phyloP scores from a whole-genome alignment of 1,284 basidiomycete species.

The Leccinum subfulvum region DNA sequence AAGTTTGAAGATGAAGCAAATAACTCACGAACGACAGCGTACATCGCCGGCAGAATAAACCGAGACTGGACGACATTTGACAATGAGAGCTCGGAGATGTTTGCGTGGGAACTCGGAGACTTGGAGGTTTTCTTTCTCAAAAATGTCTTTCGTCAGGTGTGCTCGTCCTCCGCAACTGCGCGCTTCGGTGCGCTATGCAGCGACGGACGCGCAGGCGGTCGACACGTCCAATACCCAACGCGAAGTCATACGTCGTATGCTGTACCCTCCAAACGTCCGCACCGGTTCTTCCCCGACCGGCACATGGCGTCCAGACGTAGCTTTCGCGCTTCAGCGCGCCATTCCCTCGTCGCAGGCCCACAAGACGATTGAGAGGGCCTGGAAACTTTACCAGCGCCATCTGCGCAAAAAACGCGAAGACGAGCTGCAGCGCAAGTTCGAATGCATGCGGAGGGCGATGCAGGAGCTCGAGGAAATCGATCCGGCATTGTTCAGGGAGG shows the following conservation, averaged over 20 bases:
- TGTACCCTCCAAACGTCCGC: conserved; percentile 77
- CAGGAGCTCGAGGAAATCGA: conserved; percentile 72
- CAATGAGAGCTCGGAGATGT: not conserved
- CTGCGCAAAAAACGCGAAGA: conserved; percentile 65
- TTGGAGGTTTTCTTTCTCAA: not conserved
- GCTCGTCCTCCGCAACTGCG: conserved; percentile 32
- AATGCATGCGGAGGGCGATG: conserved; percentile 78
- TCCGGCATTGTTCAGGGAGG: conserved; percentile 66
- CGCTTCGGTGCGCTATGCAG: conserved; percentile 40
- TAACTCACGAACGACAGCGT: conserved; percentile 9
- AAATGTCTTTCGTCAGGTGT: conserved; percentile 25
- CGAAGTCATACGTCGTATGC: conserved; percentile 71
- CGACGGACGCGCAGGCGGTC: conserved; percentile 22
- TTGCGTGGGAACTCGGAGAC: conserved; percentile 29
- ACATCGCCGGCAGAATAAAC: conserved; percentile 24
- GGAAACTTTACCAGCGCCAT: conserved; percentile 79
- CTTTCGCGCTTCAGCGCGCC: conserved; percentile 66
- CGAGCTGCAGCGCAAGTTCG: conserved; percentile 71
- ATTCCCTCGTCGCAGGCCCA: conserved; percentile 87
- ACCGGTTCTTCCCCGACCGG: conserved; percentile 73
- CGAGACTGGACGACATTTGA: conserved; percentile 22
- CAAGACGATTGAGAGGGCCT: conserved; percentile 91
- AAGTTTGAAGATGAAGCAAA: not conserved
- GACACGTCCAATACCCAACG: conserved; percentile 56
- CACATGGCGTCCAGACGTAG: conserved; percentile 77